A percentile compares a stretch with the other conserved stretches of the same genome.
These are phyloP conservation scores for Talaromyces liani DNA, from an alignment of 495 filamentous ascomycete species.

Conservation along the genomic window DNA sequence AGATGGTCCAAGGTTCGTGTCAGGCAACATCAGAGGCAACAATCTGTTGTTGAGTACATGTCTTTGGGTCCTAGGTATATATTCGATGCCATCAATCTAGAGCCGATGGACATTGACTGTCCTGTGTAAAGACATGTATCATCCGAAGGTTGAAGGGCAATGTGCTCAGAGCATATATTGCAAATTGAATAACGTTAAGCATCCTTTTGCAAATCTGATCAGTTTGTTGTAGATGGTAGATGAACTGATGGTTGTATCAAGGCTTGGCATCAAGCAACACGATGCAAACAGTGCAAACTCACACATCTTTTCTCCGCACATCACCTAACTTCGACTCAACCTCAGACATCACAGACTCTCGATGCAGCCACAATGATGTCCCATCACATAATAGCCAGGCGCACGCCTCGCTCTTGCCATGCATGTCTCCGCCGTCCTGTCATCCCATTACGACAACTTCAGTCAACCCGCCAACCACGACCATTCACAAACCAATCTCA, in stretches of 20 bases:
- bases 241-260: neutral
- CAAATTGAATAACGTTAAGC: too few relatives aligned
- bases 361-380: neutral
- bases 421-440: neutral
- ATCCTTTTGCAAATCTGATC: too few relatives aligned
- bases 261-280: neutral
- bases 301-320: neutral
- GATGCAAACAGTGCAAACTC: slow-evolving; percentile 1
- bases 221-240: neutral
- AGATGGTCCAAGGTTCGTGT: neutral
- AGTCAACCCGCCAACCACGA: slow-evolving; percentile 11
- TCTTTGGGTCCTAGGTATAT: too few relatives aligned
- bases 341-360: neutral
- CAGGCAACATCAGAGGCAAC: neutral
- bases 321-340: neutral
- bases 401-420: slow-evolving; percentile 1
- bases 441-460: neutral
- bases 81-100: neutral
- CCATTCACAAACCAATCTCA: slow-evolving; percentile 42
- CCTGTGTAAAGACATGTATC: too few relatives aligned
- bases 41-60: neutral
- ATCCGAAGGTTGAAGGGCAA: too few relatives aligned
- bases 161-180: neutral
- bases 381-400: slow-evolving; percentile 4
- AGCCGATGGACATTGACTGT: too few relatives aligned